phyloP scores from a whole-genome alignment of 2,329 filamentous ascomycete species.

The Beauveria sp. region DNA sequence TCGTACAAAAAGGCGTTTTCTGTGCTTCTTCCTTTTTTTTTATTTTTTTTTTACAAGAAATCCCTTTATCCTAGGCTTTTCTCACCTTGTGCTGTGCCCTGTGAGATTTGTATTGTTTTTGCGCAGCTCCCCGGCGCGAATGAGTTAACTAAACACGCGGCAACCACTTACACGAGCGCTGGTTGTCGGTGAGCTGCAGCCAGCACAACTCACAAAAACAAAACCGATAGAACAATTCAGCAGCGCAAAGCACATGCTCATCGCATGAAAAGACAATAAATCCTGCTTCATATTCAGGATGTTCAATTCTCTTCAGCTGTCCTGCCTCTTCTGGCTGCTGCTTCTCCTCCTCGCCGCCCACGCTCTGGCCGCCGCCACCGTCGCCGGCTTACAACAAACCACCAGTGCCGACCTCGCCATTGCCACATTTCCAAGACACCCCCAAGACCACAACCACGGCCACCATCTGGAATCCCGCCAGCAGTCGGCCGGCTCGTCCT shows the following conservation, averaged over 20 bases:
- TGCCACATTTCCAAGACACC: not conserved
- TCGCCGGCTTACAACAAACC: not conserved
- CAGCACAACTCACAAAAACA: not conserved
- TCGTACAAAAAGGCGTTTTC: not conserved
- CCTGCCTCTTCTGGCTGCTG: slow-evolving; percentile 1
- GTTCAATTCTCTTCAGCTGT: not conserved
- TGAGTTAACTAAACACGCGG: not conserved
- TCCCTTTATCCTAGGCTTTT: too few relatives aligned
- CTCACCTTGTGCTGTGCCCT: not conserved
- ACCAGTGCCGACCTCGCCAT: not conserved
- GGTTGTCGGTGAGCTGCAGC: not conserved
- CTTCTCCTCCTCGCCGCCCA: not conserved
- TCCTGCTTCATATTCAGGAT: not conserved
- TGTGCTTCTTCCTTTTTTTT: not conserved
- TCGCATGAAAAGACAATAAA: not conserved
- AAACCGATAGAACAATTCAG: not conserved
- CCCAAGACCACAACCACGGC: not conserved
- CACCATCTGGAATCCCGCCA: not conserved
- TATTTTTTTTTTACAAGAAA: too few relatives aligned
- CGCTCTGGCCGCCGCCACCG: not conserved
- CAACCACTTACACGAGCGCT: not conserved
- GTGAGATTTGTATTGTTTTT: not conserved
- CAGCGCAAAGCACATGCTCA: not conserved
- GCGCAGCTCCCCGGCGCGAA: not conserved
- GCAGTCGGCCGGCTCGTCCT: slow-evolving; percentile 29